Conservation (phyloP, 1,139 yeast species). For the Geotrichum fermentans region DNA sequence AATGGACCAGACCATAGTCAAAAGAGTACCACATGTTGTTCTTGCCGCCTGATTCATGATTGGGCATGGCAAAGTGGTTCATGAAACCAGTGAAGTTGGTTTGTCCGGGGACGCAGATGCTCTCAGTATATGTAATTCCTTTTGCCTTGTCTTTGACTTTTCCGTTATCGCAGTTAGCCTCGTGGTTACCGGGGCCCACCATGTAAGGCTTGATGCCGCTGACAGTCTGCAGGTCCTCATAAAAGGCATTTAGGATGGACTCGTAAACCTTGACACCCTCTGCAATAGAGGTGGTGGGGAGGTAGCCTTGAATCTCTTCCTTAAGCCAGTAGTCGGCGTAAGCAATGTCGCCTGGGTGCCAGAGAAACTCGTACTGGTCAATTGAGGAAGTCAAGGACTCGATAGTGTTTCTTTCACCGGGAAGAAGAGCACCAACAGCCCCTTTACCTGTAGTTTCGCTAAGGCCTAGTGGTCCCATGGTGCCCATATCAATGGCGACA, state of each 20-base stretch:
- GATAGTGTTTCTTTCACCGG: constrained; percentile 27
- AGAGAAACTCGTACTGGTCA: constrained; percentile 29
- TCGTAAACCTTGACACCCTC: constrained; percentile 26
- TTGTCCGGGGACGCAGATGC: constrained; percentile 28
- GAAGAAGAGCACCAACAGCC: constrained; percentile 24
- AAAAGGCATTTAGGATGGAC: constrained; percentile 27
- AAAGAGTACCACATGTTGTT: constrained; percentile 35
- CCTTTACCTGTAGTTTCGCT: constrained; percentile 23
- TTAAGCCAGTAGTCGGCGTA: constrained; percentile 34
- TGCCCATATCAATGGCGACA: constrained; percentile 31
- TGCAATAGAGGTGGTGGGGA: constrained; percentile 21
- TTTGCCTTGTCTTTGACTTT: constrained; percentile 21
- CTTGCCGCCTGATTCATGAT: constrained; percentile 26
- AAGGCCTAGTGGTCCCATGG: constrained; percentile 29
- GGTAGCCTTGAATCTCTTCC: constrained; percentile 26
- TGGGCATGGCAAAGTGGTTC: constrained; percentile 31
- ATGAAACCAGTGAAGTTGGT: constrained; percentile 30
- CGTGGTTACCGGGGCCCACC: constrained; percentile 36
- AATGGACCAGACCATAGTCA: constrained; percentile 34
- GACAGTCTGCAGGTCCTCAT: constrained; percentile 28
- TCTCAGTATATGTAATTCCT: constrained; percentile 21
- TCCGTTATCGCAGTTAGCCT: constrained; percentile 32
- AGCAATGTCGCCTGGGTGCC: constrained; percentile 35
- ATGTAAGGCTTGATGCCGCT: constrained; percentile 29
- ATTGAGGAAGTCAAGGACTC: constrained; percentile 26